These are phyloP conservation scores for Begonia fuchsioides DNA, from an alignment of 306 rosid species.

Conservation along the genomic window DNA sequence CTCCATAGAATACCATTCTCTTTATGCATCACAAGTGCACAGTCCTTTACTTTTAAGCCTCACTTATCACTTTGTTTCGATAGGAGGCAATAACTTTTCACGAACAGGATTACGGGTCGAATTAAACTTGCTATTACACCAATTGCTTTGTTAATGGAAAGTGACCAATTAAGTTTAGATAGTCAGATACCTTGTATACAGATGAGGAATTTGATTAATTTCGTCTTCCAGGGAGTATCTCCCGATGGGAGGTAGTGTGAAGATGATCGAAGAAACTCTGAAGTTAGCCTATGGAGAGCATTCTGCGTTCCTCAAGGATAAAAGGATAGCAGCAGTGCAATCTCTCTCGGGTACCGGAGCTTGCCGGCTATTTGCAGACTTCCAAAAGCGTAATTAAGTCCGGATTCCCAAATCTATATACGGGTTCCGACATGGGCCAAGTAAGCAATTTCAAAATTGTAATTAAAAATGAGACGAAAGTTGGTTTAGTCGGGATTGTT, in stretches of 20 bases:
- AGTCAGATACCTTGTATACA: no score
- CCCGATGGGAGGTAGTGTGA: constrained; percentile 80
- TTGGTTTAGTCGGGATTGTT: no score
- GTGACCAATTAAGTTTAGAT: no score
- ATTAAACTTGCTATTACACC: no score
- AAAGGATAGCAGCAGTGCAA: constrained; percentile 84
- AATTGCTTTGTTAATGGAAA: no score
- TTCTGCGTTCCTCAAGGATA: constrained; percentile 66
- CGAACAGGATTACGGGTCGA: no score
- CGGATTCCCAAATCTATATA: constrained; percentile 64
- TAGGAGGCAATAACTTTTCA: no score
- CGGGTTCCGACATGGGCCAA: constrained; percentile 88
- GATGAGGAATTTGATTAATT: background rate
- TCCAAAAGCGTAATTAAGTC: constrained; percentile 76
- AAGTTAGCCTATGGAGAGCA: constrained; percentile 88
- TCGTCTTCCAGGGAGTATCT: constrained; percentile 70
- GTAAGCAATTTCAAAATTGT: constrained; percentile 23
- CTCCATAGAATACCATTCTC: no score
- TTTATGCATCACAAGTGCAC: no score
- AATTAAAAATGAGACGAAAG: no score
- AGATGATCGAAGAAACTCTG: constrained; percentile 77
- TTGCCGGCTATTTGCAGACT: constrained; percentile 81
- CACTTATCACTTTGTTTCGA: no score
- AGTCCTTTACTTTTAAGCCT: no score
- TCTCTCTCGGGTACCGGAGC: constrained; percentile 95